Percentiles rank a stretch among this genome's conserved stretches.
phyloP scores from a whole-genome alignment of 1,284 basidiomycete species.

The Sporisorium exsertum region DNA sequence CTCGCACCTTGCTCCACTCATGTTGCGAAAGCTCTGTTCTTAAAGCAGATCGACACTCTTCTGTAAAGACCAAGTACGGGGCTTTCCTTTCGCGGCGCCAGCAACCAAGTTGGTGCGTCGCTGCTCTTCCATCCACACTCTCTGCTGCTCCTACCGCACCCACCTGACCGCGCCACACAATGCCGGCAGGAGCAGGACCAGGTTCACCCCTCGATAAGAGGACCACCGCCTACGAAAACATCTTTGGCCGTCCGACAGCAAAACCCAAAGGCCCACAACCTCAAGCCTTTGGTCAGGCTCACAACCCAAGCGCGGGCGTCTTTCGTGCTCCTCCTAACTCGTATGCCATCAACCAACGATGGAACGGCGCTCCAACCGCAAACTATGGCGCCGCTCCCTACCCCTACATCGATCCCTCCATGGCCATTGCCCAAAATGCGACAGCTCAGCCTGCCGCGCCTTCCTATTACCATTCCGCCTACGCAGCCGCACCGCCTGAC shows the following conservation, averaged over 20 bases:
- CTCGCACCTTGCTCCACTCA: not conserved
- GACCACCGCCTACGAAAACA: conserved; percentile 65
- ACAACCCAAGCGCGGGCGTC: conserved; percentile 10
- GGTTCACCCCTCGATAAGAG: conserved; percentile 60
- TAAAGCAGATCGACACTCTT: not conserved
- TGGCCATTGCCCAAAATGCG: conserved; percentile 17
- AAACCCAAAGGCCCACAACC: conserved; percentile 60
- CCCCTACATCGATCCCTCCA: conserved; percentile 31
- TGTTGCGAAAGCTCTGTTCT: not conserved
- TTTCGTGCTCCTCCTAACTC: conserved; percentile 43
- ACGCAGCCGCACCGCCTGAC: conserved; percentile 14
- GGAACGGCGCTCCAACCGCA: conserved; percentile 31
- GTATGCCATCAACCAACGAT: conserved; percentile 43
- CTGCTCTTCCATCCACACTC: not conserved
- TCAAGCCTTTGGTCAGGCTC: conserved; percentile 24
- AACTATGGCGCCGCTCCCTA: conserved; percentile 23
- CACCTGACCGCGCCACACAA: conserved; percentile 13
- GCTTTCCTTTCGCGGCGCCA: not conserved
- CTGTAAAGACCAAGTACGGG: no score
- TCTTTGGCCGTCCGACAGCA: conserved; percentile 63
- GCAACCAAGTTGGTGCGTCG: not conserved
- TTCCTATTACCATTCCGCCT: conserved; percentile 35
- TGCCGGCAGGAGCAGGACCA: conserved; percentile 47
- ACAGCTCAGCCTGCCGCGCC: conserved; percentile 10
- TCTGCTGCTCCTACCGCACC: conserved; percentile 22